Percentiles rank a stretch among this genome's conserved stretches.
phyloP scores from a whole-genome alignment of 2,329 filamentous ascomycete species.

The Fusarium albidum region DNA sequence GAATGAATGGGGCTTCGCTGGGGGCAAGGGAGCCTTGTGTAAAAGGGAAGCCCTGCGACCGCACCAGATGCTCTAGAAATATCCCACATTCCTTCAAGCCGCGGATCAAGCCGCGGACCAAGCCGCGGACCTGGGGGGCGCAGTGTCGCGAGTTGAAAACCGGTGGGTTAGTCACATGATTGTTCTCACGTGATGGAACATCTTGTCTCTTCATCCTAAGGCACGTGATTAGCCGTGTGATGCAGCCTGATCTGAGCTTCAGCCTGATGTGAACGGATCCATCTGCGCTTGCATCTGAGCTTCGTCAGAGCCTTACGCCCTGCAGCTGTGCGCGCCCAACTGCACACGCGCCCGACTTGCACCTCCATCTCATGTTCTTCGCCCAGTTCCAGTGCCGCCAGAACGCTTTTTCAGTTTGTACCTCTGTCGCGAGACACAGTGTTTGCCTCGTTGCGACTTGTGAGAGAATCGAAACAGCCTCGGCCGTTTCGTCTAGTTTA shows the following conservation, averaged over 20 bases:
- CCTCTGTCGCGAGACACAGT: conserved; percentile 28
- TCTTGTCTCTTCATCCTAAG: rapidly evolving
- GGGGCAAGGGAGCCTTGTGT: conserved; percentile 1
- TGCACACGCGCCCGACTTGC: conserved; percentile 36
- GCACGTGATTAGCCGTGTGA: conserved; percentile 30
- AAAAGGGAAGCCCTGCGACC: conserved; percentile 5
- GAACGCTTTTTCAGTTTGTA: conserved; percentile 34
- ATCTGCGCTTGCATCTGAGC: conserved; percentile 38
- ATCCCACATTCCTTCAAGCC: background rate
- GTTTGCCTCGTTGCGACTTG: conserved; percentile 34
- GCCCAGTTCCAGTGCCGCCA: conserved; percentile 29
- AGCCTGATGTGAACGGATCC: conserved; percentile 36
- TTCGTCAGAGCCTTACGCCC: conserved; percentile 38
- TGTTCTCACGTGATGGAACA: background rate
- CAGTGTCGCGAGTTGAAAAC: background rate
- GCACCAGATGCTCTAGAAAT: conserved; percentile 18
- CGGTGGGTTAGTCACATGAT: background rate
- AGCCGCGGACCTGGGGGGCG: no score
- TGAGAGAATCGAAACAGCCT: conserved; percentile 31
- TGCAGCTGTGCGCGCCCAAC: conserved; percentile 40
- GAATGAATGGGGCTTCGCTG: conserved; percentile 7
- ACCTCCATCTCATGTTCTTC: conserved; percentile 28
- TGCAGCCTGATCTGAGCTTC: conserved; percentile 29
- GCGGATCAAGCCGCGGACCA: background rate
- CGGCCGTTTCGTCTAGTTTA: conserved; percentile 31